Percentiles rank a stretch among this genome's conserved stretches.
Evolutionary conservation across 2,329 filamentous ascomycete genomes (phyloP).

Genomic region (Pseudogymnoascus sp.): DNA sequence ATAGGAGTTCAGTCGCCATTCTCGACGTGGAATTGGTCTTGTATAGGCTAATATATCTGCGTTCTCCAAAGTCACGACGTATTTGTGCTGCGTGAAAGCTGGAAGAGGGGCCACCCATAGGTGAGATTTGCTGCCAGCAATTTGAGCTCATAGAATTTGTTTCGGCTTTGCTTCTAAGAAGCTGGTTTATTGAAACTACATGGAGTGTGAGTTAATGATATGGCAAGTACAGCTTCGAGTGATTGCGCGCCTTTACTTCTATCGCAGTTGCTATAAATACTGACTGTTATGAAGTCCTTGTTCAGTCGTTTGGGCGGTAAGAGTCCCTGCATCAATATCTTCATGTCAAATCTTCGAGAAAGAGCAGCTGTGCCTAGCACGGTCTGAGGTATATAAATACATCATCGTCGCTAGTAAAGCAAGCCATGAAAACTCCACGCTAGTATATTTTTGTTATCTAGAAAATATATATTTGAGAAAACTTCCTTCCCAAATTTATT

Average conservation of each 20-base stretch:
- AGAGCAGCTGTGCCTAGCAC: not conserved
- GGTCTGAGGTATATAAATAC: not conserved
- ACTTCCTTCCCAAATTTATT: not conserved
- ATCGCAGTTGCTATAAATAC: not conserved
- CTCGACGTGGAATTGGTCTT: not conserved
- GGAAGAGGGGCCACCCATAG: not conserved
- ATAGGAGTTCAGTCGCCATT: not conserved
- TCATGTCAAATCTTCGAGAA: not conserved
- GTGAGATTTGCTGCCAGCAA: not conserved
- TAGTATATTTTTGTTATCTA: not conserved
- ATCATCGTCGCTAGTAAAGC: not conserved
- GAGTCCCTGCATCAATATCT: not conserved
- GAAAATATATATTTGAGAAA: not conserved
- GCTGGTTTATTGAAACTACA: not conserved
- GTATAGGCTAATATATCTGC: not conserved
- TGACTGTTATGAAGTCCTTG: not conserved
- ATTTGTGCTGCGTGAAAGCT: not conserved
- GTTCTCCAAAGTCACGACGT: not conserved
- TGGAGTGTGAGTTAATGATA: not conserved
- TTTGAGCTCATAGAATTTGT: not conserved
- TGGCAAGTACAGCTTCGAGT: not conserved
- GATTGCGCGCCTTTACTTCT: not conserved
- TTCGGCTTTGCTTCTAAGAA: not conserved
- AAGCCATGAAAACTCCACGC: not conserved
- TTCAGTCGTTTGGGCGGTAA: not conserved